phyloP scores from a whole-genome alignment of 306 rosid species.

The Lathyrus aphaca region DNA sequence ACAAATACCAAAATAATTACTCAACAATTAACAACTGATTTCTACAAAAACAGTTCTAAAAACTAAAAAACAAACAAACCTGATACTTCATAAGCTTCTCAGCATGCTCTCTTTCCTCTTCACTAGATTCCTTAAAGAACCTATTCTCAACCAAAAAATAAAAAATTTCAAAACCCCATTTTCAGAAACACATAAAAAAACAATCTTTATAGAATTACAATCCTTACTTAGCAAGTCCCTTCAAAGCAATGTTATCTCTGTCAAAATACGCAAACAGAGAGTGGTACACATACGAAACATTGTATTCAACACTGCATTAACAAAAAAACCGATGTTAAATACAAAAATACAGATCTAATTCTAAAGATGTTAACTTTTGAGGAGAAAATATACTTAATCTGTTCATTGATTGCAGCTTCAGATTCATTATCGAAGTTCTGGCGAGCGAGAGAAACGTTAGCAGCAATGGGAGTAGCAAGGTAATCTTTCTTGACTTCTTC shows the following conservation, averaged over 20 bases:
- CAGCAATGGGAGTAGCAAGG: slow-evolving; percentile 39
- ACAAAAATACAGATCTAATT: too few relatives aligned
- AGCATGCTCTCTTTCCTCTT: slow-evolving; percentile 66
- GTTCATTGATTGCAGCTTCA: slow-evolving; percentile 55
- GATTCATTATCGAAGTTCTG: slow-evolving; percentile 41
- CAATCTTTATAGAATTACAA: too few relatives aligned
- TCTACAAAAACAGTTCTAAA: not conserved
- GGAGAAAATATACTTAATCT: slow-evolving; percentile 43
- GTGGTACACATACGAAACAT: slow-evolving; percentile 61
- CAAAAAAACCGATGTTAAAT: too few relatives aligned
- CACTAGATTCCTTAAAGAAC: slow-evolving; percentile 66
- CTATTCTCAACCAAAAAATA: slow-evolving; percentile 33
- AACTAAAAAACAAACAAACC: slow-evolving; percentile 24
- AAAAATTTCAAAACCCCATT: not conserved
- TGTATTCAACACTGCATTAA: slow-evolving; percentile 59
- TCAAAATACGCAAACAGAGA: slow-evolving; percentile 63
- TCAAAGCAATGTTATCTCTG: slow-evolving; percentile 63
- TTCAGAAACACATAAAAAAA: not conserved
- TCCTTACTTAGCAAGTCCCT: slow-evolving; percentile 56
- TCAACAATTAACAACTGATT: not conserved
- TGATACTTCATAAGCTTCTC: slow-evolving; percentile 56
- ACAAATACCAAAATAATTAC: not conserved
- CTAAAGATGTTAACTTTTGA: too few relatives aligned
- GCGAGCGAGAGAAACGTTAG: slow-evolving; percentile 54
- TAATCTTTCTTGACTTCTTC: slow-evolving; percentile 48